phyloP scores from a whole-genome alignment of 2,329 filamentous ascomycete species.

The Pseudopyrenochaeta lycopersici region DNA sequence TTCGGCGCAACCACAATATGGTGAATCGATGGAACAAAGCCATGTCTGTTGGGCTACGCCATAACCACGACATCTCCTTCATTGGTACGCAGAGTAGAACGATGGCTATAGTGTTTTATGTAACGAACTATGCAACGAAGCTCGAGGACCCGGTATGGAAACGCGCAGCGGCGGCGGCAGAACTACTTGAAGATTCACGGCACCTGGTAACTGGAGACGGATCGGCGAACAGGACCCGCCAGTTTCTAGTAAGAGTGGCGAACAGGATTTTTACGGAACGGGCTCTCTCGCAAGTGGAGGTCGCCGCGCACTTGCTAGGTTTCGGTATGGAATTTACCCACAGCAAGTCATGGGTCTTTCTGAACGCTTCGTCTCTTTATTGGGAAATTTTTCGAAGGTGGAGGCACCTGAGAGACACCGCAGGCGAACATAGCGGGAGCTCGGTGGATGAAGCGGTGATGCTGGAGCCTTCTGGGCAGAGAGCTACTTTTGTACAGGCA shows the following conservation, averaged over 20 bases:
- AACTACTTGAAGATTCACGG: not conserved
- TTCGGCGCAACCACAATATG: constrained; percentile 1
- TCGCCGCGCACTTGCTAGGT: not conserved
- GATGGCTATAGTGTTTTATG: constrained; percentile 2
- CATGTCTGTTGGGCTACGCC: not conserved
- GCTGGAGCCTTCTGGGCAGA: not conserved
- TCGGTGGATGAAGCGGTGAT: not conserved
- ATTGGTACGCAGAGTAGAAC: constrained; percentile 2
- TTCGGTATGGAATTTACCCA: constrained; percentile 1
- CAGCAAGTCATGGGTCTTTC: not conserved
- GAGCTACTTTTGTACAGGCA: not conserved
- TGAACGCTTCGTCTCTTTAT: not conserved
- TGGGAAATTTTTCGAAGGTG: not conserved
- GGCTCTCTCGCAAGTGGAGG: constrained; percentile 1
- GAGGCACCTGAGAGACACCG: not conserved
- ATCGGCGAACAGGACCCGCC: not conserved
- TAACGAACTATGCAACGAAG: constrained; percentile 4
- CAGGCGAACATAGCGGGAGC: not conserved
- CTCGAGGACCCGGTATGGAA: constrained; percentile 1
- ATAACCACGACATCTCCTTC: constrained; percentile 4
- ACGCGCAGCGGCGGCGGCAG: constrained; percentile 1
- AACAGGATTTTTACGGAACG: constrained; percentile 1
- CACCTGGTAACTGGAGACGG: not conserved
- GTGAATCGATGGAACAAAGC: constrained; percentile 4
- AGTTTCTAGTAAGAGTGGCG: not conserved